These are phyloP conservation scores for Oidium heveae DNA, from an alignment of 2,329 filamentous ascomycete genomes.

Conservation along the genomic window DNA sequence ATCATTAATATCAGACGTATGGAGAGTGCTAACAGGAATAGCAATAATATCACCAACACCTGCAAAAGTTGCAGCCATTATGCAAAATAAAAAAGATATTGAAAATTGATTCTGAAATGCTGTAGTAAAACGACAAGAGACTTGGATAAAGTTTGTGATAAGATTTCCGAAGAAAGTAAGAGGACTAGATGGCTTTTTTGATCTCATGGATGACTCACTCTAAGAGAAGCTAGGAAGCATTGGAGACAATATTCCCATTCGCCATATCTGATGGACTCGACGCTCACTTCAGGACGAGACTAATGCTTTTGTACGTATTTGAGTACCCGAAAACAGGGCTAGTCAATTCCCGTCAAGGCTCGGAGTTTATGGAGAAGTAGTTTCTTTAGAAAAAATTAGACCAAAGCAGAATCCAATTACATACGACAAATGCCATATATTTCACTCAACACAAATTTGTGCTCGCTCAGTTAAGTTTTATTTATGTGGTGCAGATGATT, in stretches of 20 bases:
- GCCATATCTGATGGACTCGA: neutral
- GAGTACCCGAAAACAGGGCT: neutral
- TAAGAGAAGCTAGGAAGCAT: neutral
- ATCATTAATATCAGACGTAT: neutral
- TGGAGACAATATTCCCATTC: neutral
- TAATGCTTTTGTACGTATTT: neutral
- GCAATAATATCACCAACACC: neutral
- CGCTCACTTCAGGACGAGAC: neutral
- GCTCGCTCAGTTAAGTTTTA: neutral
- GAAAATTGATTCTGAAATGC: neutral
- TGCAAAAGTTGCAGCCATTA: neutral
- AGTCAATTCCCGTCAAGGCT: neutral
- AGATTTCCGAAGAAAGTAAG: neutral
- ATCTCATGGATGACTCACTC: neutral
- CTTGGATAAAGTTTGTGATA: neutral
- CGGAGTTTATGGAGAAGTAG: neutral
- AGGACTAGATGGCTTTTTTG: neutral
- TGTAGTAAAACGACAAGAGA: conserved; percentile 1
- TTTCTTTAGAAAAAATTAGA: neutral
- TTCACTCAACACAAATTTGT: neutral
- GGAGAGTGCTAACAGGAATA: neutral
- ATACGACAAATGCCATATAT: neutral
- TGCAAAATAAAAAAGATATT: neutral
- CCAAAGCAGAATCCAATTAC: neutral
- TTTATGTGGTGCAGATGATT: neutral